Evolutionary conservation across 306 rosid genomes (phyloP).

Genomic region (Boehmeria nivea): DNA sequence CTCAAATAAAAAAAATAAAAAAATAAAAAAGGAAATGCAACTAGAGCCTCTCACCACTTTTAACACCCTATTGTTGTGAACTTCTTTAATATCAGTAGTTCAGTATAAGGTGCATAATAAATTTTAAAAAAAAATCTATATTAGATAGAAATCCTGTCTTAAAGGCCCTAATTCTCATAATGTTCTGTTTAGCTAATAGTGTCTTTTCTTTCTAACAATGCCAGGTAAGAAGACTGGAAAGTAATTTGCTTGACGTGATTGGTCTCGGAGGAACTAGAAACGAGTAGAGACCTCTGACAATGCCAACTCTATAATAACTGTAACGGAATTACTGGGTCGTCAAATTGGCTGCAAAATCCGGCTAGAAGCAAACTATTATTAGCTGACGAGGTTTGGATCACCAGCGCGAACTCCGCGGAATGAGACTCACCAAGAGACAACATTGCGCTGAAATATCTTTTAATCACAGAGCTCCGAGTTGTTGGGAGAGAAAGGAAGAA

Average conservation of each 20-base stretch:
- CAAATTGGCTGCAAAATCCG: conserved; percentile 19
- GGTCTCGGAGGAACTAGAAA: conserved; percentile 13
- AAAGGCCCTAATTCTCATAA: too few relatives aligned
- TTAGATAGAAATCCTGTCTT: too few relatives aligned
- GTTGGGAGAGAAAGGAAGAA: conserved; percentile 13
- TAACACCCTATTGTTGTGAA: too few relatives aligned
- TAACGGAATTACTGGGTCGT: conserved; percentile 8
- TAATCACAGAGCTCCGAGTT: too few relatives aligned
- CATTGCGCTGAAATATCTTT: too few relatives aligned
- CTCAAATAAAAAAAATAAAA: too few relatives aligned
- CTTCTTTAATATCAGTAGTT: too few relatives aligned
- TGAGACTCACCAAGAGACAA: conserved; percentile 20
- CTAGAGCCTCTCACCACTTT: too few relatives aligned
- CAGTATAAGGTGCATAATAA: too few relatives aligned
- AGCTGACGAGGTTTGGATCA: conserved; percentile 7
- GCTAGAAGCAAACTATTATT: neutral
- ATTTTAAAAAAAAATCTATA: too few relatives aligned
- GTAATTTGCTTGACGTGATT: conserved; percentile 18
- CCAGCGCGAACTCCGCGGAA: conserved; percentile 3
- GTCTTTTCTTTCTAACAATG: conserved; percentile 7
- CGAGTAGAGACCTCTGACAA: conserved; percentile 11
- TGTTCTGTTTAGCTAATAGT: too few relatives aligned
- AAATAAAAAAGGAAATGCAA: too few relatives aligned
- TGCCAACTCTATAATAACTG: conserved; percentile 14
- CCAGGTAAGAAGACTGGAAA: conserved; percentile 61